phyloP scores from a whole-genome alignment of 495 filamentous ascomycete species.

The Lepraria neglecta region DNA sequence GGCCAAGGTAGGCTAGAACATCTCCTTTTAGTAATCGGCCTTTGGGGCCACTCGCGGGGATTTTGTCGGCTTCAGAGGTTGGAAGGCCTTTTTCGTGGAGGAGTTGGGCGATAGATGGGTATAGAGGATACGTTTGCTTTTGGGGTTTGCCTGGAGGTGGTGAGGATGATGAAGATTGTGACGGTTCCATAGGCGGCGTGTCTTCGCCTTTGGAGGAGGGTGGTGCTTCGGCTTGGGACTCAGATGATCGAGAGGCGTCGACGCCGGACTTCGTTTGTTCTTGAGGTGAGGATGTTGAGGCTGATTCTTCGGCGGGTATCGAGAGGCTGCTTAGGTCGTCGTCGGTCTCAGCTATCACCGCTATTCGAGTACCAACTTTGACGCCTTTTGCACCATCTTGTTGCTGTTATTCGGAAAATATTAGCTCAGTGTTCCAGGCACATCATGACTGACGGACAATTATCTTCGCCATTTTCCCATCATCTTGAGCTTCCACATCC shows the following conservation, averaged over 20 bases:
- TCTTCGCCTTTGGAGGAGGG: slow-evolving; percentile 30
- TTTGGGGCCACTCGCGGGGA: slow-evolving; percentile 79
- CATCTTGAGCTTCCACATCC: slow-evolving; percentile 85
- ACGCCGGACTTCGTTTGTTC: slow-evolving; percentile 28
- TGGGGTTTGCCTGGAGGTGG: slow-evolving; percentile 44
- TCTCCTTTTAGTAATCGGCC: slow-evolving; percentile 93
- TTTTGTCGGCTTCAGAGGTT: slow-evolving; percentile 64
- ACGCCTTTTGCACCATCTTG: slow-evolving; percentile 63
- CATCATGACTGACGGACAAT: slow-evolving; percentile 33
- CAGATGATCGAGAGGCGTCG: slow-evolving; percentile 26
- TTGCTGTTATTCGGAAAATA: slow-evolving; percentile 33
- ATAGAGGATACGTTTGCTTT: slow-evolving; percentile 71
- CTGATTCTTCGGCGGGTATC: slow-evolving; percentile 56
- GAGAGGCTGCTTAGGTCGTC: slow-evolving; percentile 65
- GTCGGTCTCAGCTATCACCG: slow-evolving; percentile 65
- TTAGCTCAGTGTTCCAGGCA: not conserved
- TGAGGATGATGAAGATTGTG: slow-evolving; percentile 35
- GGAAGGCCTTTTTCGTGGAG: slow-evolving; percentile 70
- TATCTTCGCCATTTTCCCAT: slow-evolving; percentile 73
- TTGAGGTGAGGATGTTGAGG: slow-evolving; percentile 34
- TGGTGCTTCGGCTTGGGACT: slow-evolving; percentile 30
- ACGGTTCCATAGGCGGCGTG: slow-evolving; percentile 28
- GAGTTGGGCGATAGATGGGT: slow-evolving; percentile 77
- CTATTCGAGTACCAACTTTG: slow-evolving; percentile 67
- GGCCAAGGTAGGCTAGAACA: slow-evolving; percentile 82